Percentiles rank a stretch among this genome's conserved stretches.
Evolutionary conservation across 441 rosid genomes (phyloP).

Genomic region (Theobroma grandiflorum): DNA sequence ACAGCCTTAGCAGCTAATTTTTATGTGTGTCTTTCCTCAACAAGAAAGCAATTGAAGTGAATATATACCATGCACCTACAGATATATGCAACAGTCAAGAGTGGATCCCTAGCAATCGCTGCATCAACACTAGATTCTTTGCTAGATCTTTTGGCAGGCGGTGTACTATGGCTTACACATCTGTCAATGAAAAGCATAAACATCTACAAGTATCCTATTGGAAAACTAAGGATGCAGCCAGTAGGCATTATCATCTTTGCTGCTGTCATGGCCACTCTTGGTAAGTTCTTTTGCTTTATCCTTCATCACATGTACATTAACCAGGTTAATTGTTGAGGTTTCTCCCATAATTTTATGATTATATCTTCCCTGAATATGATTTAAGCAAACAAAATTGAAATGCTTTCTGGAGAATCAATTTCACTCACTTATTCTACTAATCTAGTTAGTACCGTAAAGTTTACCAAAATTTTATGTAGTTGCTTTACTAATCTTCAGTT

Average conservation of each 20-base stretch:
- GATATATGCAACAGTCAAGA: constrained; percentile 79
- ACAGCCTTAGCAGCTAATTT: neutral
- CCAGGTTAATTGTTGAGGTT: neutral
- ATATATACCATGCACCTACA: constrained; percentile 29
- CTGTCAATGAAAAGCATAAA: constrained; percentile 80
- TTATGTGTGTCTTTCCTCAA: neutral
- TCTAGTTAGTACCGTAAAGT: neutral
- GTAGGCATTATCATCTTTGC: constrained; percentile 90
- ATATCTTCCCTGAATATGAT: neutral
- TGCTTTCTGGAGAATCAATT: neutral
- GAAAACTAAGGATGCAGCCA: constrained; percentile 88
- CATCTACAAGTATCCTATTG: constrained; percentile 83
- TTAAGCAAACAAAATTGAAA: neutral
- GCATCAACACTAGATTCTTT: constrained; percentile 92
- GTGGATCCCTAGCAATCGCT: constrained; percentile 88
- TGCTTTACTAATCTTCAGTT: neutral
- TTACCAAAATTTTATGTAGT: neutral
- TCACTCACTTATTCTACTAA: neutral
- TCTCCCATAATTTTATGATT: neutral
- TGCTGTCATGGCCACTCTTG: constrained; percentile 93
- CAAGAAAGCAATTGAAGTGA: neutral
- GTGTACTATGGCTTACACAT: constrained; percentile 88
- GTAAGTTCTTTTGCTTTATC: constrained; percentile 42
- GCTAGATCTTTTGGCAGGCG: constrained; percentile 91
- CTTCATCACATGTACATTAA: neutral